phyloP scores from a whole-genome alignment of 2,329 filamentous ascomycete genomes.

The Mariannaea sp. region DNA sequence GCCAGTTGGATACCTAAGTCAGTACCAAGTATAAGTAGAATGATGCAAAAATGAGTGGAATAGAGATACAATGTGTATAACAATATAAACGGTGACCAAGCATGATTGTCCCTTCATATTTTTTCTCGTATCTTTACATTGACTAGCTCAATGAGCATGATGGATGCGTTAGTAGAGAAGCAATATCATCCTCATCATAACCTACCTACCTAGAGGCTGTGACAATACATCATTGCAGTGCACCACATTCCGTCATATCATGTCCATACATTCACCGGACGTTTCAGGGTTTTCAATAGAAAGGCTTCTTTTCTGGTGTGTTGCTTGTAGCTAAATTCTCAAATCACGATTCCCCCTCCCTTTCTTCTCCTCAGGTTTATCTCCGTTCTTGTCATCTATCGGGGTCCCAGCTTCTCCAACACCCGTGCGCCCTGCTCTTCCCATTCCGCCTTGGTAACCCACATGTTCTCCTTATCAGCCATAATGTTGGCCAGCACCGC shows the following conservation, averaged over 20 bases:
- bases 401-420: slow-evolving; percentile 89
- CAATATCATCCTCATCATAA: too few species aligned
- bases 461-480: slow-evolving; percentile 99
- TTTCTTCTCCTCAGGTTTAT: slow-evolving; percentile 11
- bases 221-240: neutral
- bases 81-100: too few species aligned
- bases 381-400: slow-evolving; percentile 54
- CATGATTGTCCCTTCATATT: too few species aligned
- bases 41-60: neutral
- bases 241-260: neutral
- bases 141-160: too few species aligned
- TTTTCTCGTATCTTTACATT: too few species aligned
- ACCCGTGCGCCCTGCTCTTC: slow-evolving; percentile 85
- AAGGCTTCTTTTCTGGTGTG: slow-evolving; percentile 33
- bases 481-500: slow-evolving; percentile 98
- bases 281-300: neutral
- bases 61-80: neutral
- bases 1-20: too few species aligned
- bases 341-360: slow-evolving; percentile 24
- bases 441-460: slow-evolving; percentile 98
- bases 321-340: slow-evolving; percentile 30
- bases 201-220: too few species aligned
- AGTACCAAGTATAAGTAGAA: too few species aligned
- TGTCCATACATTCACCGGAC: neutral
- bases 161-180: too few species aligned